A percentile compares a stretch with the other conserved stretches of the same genome.
phyloP scores from a whole-genome alignment of 2,329 filamentous ascomycete species.

The Aspergillus bombycis region DNA sequence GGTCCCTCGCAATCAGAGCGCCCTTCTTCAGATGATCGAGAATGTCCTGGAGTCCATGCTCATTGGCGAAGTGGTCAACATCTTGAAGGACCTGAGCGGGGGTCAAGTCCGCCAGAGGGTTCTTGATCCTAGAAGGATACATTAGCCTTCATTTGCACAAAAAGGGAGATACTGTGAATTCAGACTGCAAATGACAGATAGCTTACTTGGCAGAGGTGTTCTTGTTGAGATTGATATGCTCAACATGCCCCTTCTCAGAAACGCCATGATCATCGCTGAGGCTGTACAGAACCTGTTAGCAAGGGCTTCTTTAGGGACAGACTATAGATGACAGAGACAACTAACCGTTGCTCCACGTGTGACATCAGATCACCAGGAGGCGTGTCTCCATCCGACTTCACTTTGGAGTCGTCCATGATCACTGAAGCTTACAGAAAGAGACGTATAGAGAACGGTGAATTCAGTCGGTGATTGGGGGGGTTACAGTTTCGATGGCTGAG shows the following conservation, averaged over 20 bases:
- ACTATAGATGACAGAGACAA: neutral
- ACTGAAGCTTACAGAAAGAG: neutral
- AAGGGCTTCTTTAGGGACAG: neutral
- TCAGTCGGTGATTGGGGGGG: neutral
- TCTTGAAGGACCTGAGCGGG: conserved; percentile 42
- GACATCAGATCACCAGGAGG: conserved; percentile 2
- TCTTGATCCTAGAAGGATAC: conserved; percentile 44
- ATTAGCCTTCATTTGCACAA: conserved; percentile 1
- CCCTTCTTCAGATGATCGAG: conserved; percentile 50
- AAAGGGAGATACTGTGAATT: neutral
- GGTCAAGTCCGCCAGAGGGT: conserved; percentile 48
- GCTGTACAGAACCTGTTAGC: conserved; percentile 12
- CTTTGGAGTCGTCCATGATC: conserved; percentile 18
- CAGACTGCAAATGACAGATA: neutral
- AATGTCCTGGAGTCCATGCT: conserved; percentile 46
- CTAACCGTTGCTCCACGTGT: conserved; percentile 18
- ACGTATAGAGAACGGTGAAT: neutral
- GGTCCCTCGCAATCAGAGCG: conserved; percentile 54
- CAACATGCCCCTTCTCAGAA: conserved; percentile 27
- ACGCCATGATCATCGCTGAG: conserved; percentile 15
- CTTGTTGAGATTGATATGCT: conserved; percentile 32
- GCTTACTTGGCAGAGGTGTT: conserved; percentile 34
- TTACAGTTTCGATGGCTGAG: neutral
- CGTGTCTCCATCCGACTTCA: conserved; percentile 12
- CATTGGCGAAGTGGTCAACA: conserved; percentile 47